phyloP scores from a whole-genome alignment of 768 basidiomycete species.

The Dentipellis fragilis region DNA sequence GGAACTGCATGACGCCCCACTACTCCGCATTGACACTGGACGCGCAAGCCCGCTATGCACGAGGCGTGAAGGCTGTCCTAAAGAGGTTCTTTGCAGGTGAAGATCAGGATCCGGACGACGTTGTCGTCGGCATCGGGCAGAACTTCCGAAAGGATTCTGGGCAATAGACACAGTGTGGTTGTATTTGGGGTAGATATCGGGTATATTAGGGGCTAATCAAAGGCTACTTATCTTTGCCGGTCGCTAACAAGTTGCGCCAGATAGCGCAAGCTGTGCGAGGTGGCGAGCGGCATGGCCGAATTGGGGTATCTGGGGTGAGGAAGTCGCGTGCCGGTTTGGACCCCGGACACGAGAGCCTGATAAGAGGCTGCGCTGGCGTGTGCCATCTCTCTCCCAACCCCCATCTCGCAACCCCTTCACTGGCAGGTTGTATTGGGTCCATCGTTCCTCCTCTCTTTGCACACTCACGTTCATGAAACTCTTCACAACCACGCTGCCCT shows the following conservation, averaged over 20 bases:
- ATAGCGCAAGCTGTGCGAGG: too few relatives aligned
- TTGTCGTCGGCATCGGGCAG: slow-evolving; percentile 29
- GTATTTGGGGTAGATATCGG: too few relatives aligned
- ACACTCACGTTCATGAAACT: slow-evolving; percentile 8
- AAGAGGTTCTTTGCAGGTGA: slow-evolving; percentile 20
- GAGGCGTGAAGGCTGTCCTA: slow-evolving; percentile 18
- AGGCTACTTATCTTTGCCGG: too few relatives aligned
- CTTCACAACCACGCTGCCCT: slow-evolving; percentile 7
- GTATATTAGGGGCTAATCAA: too few relatives aligned
- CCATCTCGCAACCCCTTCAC: slow-evolving; percentile 6
- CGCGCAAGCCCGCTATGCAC: slow-evolving; percentile 32
- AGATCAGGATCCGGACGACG: slow-evolving; percentile 27
- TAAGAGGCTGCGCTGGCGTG: background rate
- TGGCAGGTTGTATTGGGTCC: slow-evolving; percentile 1
- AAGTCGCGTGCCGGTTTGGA: background rate
- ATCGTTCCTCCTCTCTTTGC: background rate
- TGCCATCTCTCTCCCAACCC: background rate
- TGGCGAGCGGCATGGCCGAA: too few relatives aligned
- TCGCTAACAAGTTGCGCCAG: too few relatives aligned
- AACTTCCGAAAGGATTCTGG: background rate
- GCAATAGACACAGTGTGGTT: too few relatives aligned
- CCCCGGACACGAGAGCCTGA: background rate
- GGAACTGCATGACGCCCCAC: slow-evolving; percentile 17
- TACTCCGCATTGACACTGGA: slow-evolving; percentile 56
- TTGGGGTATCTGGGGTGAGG: background rate